Conservation (phyloP, 805 yeast species). For the Saccharomycopsis olivae region DNA sequence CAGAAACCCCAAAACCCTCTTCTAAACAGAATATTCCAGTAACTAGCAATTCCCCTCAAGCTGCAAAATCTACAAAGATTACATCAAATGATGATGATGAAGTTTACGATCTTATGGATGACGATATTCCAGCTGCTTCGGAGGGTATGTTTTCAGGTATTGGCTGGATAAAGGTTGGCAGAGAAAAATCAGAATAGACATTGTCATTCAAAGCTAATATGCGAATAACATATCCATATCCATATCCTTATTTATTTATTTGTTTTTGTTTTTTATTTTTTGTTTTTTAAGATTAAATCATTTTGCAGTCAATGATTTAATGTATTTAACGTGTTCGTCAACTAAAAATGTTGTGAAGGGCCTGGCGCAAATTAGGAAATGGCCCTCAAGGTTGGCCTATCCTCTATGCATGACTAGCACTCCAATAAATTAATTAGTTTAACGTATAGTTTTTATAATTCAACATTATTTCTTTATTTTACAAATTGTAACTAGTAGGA, state of each 20-base stretch:
- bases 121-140: background rate
- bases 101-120: background rate
- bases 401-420: background rate
- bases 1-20: background rate
- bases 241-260: too few species aligned
- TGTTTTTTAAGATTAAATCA: slow-evolving; percentile 1
- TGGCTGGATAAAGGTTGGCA: slow-evolving; percentile 16
- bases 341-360: too few species aligned
- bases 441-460: too few species aligned
- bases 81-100: background rate
- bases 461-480: too few species aligned
- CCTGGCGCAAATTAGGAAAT: background rate
- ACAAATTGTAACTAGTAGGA: background rate
- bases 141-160: slow-evolving; percentile 3
- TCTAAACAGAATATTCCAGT: too few species aligned
- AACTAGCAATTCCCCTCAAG: too few species aligned
- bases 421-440: too few species aligned
- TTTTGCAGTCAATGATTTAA: background rate
- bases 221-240: too few species aligned
- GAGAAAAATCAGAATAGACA: slow-evolving; percentile 8
- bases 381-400: background rate
- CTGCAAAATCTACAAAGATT: too few species aligned
- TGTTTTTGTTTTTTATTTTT: slow-evolving; percentile 1
- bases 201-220: too few species aligned
- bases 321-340: too few species aligned